phyloP scores from a whole-genome alignment of 148 eudicot genomes.

The Rheum nobile region DNA sequence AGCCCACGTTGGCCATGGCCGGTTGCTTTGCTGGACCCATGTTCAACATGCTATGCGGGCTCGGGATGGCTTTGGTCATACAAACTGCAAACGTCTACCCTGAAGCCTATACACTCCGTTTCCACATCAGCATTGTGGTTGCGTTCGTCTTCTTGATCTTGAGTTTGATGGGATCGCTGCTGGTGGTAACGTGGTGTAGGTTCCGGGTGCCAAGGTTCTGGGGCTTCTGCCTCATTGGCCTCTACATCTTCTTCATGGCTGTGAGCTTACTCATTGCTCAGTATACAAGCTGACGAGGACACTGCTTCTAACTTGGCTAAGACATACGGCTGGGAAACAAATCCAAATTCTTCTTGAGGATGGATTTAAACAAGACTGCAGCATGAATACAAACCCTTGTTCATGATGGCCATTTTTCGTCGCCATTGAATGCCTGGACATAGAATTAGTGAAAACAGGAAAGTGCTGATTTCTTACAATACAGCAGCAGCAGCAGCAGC shows the following conservation, averaged over 20 bases:
- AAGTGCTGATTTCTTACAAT: background rate
- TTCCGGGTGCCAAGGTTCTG: constrained; percentile 89
- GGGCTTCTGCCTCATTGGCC: constrained; percentile 95
- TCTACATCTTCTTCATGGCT: constrained; percentile 52
- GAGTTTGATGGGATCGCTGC: constrained; percentile 89
- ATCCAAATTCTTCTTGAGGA: background rate
- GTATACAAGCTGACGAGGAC: constrained; percentile 31
- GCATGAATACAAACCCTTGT: background rate
- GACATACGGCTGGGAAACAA: background rate
- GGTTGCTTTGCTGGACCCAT: constrained; percentile 98
- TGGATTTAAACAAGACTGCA: no score
- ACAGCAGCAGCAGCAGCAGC: background rate
- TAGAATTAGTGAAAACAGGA: background rate
- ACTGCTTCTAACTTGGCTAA: background rate
- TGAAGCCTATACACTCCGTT: constrained; percentile 61
- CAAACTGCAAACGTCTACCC: constrained; percentile 71
- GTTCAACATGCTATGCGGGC: constrained; percentile 95
- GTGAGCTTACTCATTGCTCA: constrained; percentile 60
- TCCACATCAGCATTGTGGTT: constrained; percentile 71
- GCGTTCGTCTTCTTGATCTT: constrained; percentile 84
- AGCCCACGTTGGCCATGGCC: constrained; percentile 97
- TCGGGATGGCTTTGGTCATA: constrained; percentile 74
- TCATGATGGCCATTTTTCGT: background rate
- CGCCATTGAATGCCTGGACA: background rate
- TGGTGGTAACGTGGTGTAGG: constrained; percentile 72